Evolutionary conservation across 768 basidiomycete species (phyloP), one percentile per base, ranked within the genome.

Genomic region (Boletus sp.): DNA sequence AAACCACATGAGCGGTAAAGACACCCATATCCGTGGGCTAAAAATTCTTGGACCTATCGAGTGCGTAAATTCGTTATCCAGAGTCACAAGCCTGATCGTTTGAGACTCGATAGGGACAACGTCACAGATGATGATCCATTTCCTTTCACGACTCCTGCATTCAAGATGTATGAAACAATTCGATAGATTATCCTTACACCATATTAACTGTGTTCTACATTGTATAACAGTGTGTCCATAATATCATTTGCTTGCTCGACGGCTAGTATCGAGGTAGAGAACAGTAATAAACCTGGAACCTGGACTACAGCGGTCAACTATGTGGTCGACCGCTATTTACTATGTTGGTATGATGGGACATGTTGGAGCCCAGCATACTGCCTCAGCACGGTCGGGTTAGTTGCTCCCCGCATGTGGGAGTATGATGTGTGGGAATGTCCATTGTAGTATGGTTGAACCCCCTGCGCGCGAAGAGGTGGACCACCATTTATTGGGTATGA

Each of bases 1-100:
- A 20, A 99, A 98, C 68, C 94, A 98, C 68, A 89, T 97, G 87
- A 98, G 95, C 64, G 97, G 97, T 7, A 98, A 98, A 70, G 97
- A 99, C 73, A 98, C 97, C 9, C 97, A 99, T 75, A 91, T 99
- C 17, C 85, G 97, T 12, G 95, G 96, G 4, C 73, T 98, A 40
- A 85, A 80, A 36, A 81, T 98, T n/a, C 83, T 93, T 52, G 96
- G 94, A 0, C 90, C 93, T 3, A 72, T 85, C 7, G 89, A 89
- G 95, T 95, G 68, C 57, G 83, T 52, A 33, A 32, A 28, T 44
- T 29, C 40, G 4, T 36, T 40, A 1, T 30, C 29, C 9, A 28
- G 28, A 30, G n/a, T 33, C n/a, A 20, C 5, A 8, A n/a, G 30
- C 12, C 52, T 62, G 35, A 59, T 35, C 46, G 30, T 32, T 41